Conservation (phyloP, 2,329 filamentous ascomycete genomes). For the Aspergillus brasiliensis region DNA sequence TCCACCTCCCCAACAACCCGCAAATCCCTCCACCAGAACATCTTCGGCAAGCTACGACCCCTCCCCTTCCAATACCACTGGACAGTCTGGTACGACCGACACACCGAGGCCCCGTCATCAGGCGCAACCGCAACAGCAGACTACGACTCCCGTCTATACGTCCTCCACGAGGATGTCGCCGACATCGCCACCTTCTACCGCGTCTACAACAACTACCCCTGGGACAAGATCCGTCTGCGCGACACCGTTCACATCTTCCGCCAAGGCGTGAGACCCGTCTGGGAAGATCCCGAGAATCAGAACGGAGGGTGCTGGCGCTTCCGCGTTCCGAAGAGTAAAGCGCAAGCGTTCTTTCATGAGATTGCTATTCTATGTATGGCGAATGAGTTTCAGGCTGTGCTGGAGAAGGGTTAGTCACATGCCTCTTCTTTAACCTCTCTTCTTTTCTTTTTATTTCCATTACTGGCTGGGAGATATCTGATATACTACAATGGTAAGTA, state of each 20-base stretch:
- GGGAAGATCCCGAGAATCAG: slow-evolving; percentile 85
- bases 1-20: slow-evolving; percentile 24
- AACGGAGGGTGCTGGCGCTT: slow-evolving; percentile 91
- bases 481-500: too few relatives aligned
- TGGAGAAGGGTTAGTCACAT: slow-evolving; percentile 76
- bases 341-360: slow-evolving; percentile 52
- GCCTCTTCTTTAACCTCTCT: not conserved
- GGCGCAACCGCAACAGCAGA: slow-evolving; percentile 7
- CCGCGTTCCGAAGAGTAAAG: slow-evolving; percentile 74
- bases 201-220: slow-evolving; percentile 78
- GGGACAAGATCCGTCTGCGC: slow-evolving; percentile 73
- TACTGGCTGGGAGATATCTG: too few relatives aligned
- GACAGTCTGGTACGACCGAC: slow-evolving; percentile 52
- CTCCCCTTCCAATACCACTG: slow-evolving; percentile 52
- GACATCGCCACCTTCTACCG: slow-evolving; percentile 66
- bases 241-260: slow-evolving; percentile 81
- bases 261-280: slow-evolving; percentile 72
- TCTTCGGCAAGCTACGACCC: slow-evolving; percentile 49
- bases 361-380: slow-evolving; percentile 39
- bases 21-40: slow-evolving; percentile 45
- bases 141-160: slow-evolving; percentile 39
- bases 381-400: slow-evolving; percentile 56
- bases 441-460: not conserved
- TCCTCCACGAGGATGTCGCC: slow-evolving; percentile 43
- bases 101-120: slow-evolving; percentile 25